Percentiles rank a stretch among this genome's conserved stretches.
Conservation (phyloP, 495 filamentous ascomycete genomes). For the Penicillium antarcticum region DNA sequence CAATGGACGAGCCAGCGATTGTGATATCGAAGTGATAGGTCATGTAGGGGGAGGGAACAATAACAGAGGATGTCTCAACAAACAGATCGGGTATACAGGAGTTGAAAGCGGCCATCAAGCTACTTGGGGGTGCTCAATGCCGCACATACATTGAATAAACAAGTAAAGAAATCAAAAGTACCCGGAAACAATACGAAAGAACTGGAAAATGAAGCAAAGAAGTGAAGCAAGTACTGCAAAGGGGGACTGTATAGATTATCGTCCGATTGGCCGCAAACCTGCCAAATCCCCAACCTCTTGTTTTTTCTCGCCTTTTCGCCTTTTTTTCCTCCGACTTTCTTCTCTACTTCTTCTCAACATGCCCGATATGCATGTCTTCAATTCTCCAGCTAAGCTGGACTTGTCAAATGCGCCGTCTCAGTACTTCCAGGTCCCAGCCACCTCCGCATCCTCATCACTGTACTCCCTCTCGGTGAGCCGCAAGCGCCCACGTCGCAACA, state of each 20-base stretch:
- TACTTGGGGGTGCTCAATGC: too few relatives aligned
- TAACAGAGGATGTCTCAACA: conserved; percentile 1
- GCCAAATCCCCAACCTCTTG: too few relatives aligned
- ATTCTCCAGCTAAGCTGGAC: conserved; percentile 53
- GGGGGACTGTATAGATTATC: too few relatives aligned
- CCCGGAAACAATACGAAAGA: too few relatives aligned
- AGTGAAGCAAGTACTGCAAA: too few relatives aligned
- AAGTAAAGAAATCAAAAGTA: too few relatives aligned
- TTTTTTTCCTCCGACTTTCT: conserved; percentile 4
- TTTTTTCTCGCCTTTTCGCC: background rate
- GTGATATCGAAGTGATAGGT: conserved; percentile 15
- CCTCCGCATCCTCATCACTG: conserved; percentile 57
- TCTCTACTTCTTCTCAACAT: conserved; percentile 9
- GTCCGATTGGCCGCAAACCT: too few relatives aligned
- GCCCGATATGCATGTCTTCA: conserved; percentile 48
- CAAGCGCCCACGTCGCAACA: conserved; percentile 40
- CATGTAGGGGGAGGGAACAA: background rate
- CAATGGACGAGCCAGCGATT: conserved; percentile 43
- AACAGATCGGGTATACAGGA: background rate
- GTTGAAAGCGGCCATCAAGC: too few relatives aligned
- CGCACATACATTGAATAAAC: too few relatives aligned
- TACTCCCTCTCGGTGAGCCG: conserved; percentile 56
- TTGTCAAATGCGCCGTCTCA: conserved; percentile 52
- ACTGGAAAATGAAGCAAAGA: too few relatives aligned
- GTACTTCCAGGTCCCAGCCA: conserved; percentile 71